Percentiles rank a stretch among this genome's conserved stretches.
Conservation (phyloP, 345 rosid genomes). For the Hibiscus mutabilis region DNA sequence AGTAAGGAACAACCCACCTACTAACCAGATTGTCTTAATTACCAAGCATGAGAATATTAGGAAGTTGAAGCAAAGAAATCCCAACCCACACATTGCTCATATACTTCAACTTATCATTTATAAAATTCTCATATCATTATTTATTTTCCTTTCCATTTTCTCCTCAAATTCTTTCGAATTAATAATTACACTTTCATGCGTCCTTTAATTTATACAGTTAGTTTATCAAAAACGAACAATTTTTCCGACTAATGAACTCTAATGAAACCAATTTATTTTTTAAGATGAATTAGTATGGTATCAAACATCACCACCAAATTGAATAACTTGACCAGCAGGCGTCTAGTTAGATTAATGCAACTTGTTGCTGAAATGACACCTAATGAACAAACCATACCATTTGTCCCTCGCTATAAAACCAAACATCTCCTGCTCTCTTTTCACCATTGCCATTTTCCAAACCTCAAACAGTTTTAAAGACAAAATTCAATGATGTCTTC, state of each 20-base stretch:
- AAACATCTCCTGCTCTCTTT: neutral
- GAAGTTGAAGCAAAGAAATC: slow-evolving; percentile 18
- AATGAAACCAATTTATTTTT: no score
- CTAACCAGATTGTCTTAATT: slow-evolving; percentile 28
- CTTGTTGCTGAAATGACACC: slow-evolving; percentile 22
- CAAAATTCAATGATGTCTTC: neutral
- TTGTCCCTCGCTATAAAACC: slow-evolving; percentile 18
- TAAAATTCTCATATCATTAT: no score
- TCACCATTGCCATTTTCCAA: neutral
- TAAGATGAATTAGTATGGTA: no score
- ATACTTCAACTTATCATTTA: neutral
- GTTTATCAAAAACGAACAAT: no score
- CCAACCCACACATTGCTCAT: slow-evolving; percentile 7
- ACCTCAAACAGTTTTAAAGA: neutral
- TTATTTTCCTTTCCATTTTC: no score
- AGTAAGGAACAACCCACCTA: slow-evolving; percentile 29
- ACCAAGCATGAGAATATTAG: slow-evolving; percentile 19
- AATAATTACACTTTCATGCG: no score
- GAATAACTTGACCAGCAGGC: slow-evolving; percentile 4
- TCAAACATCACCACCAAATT: neutral
- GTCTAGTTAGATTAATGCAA: neutral
- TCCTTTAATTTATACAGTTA: no score
- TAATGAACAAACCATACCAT: slow-evolving; percentile 19
- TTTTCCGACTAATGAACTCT: no score
- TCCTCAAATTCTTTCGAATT: no score